Conservation (phyloP, 192 early-diverging fungal genomes). For the Funneliformis geosporum region DNA sequence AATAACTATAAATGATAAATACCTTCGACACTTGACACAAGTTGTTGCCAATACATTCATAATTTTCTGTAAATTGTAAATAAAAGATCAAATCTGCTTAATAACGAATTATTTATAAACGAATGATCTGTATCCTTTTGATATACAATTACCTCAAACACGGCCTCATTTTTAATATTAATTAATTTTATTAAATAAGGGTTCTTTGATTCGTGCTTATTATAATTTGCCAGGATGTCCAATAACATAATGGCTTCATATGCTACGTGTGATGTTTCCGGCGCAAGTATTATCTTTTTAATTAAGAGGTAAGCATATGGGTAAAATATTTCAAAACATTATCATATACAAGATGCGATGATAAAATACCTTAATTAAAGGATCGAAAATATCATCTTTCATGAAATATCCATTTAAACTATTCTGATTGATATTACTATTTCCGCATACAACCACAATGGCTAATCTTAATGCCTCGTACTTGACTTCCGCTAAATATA, state of each 20-base stretch:
- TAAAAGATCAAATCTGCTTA: neutral
- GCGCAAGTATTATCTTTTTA: slow-evolving; percentile 42
- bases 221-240: slow-evolving; percentile 57
- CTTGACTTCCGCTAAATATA: slow-evolving; percentile 35
- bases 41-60: slow-evolving; percentile 12
- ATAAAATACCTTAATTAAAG: slow-evolving; percentile 46
- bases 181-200: slow-evolving; percentile 45
- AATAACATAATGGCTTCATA: slow-evolving; percentile 48
- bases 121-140: neutral
- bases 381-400: slow-evolving; percentile 47
- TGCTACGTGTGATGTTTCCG: slow-evolving; percentile 39
- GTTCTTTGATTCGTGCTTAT: slow-evolving; percentile 57
- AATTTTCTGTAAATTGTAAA: slow-evolving; percentile 23
- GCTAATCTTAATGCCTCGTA: slow-evolving; percentile 42
- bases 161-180: slow-evolving; percentile 35
- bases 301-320: neutral
- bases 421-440: slow-evolving; percentile 61
- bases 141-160: slow-evolving; percentile 35
- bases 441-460: slow-evolving; percentile 49
- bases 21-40: slow-evolving; percentile 20
- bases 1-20: neutral
- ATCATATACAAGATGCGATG: neutral
- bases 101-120: neutral
- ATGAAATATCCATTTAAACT: slow-evolving; percentile 62
- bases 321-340: neutral